Conservation (phyloP, 1,139 yeast genomes). For the Petasospora fabianii region DNA sequence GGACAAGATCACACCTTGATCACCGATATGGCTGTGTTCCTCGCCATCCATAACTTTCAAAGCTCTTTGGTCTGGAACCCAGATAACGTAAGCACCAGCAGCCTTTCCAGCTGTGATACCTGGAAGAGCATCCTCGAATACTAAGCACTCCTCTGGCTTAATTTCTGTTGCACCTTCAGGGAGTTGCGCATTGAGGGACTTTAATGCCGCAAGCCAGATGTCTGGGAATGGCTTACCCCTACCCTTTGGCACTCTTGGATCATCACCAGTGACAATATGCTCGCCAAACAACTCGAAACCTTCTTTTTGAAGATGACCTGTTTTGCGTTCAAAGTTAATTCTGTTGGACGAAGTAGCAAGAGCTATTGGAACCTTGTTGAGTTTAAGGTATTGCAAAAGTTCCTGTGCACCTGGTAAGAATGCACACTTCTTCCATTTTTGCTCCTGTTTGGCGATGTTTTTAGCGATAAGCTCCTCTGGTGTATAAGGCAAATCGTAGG, state of each 20-base stretch:
- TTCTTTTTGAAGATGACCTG: conserved; percentile 58
- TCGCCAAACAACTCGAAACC: conserved; percentile 57
- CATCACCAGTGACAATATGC: conserved; percentile 85
- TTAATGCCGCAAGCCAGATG: conserved; percentile 82
- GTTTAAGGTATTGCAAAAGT: conserved; percentile 50
- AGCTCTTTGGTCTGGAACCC: conserved; percentile 88
- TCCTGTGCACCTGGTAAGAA: conserved; percentile 86
- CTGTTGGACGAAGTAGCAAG: conserved; percentile 84
- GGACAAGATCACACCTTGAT: conserved; percentile 52
- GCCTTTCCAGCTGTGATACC: conserved; percentile 82
- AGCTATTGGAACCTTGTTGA: conserved; percentile 67
- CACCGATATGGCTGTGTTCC: conserved; percentile 43
- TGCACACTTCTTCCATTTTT: conserved; percentile 57
- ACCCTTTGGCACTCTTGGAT: conserved; percentile 72
- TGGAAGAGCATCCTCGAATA: conserved; percentile 92
- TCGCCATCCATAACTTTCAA: conserved; percentile 41
- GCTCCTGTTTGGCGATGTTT: conserved; percentile 52
- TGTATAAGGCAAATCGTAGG: conserved; percentile 63
- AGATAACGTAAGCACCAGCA: conserved; percentile 80
- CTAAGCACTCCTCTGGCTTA: conserved; percentile 71
- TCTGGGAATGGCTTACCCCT: conserved; percentile 93
- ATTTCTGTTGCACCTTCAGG: conserved; percentile 38
- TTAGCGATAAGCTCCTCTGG: conserved; percentile 52
- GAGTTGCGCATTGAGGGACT: conserved; percentile 47
- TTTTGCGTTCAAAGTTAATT: conserved; percentile 60